phyloP scores from a whole-genome alignment of 345 rosid genomes.

The Dipteronia dyeriana region DNA sequence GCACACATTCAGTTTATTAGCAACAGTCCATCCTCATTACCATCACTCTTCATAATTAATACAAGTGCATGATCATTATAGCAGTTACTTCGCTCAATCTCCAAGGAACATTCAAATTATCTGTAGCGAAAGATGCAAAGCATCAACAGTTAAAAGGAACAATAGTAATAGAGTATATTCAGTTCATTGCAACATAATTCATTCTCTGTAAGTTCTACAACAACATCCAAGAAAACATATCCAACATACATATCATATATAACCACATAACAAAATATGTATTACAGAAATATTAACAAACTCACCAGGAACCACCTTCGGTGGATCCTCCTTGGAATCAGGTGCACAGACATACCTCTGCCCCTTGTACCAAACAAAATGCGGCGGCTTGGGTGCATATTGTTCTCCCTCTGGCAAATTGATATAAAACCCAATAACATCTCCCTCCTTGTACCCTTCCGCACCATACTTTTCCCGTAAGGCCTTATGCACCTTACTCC shows the following conservation, averaged over 20 bases:
- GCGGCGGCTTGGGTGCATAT: slow-evolving; percentile 76
- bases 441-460: slow-evolving; percentile 90
- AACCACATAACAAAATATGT: neutral
- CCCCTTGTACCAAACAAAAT: slow-evolving; percentile 82
- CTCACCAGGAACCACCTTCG: slow-evolving; percentile 82
- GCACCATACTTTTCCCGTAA: slow-evolving; percentile 83
- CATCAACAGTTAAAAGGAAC: neutral
- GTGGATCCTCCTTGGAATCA: slow-evolving; percentile 84
- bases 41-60: neutral
- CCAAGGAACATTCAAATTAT: neutral
- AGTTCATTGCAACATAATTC: neutral
- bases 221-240: neutral
- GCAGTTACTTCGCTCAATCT: neutral
- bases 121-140: neutral
- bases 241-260: neutral
- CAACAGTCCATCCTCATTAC: neutral
- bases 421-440: slow-evolving; percentile 88
- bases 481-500: slow-evolving; percentile 96
- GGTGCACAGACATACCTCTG: slow-evolving; percentile 80
- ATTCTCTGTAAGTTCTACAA: neutral
- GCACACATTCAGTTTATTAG: neutral
- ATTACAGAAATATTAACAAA: slow-evolving; percentile 2
- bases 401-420: slow-evolving; percentile 80
- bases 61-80: neutral
- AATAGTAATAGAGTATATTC: neutral